Evolutionary conservation across 116 monocot genomes (phyloP).

Genomic region (Zostera marina): DNA sequence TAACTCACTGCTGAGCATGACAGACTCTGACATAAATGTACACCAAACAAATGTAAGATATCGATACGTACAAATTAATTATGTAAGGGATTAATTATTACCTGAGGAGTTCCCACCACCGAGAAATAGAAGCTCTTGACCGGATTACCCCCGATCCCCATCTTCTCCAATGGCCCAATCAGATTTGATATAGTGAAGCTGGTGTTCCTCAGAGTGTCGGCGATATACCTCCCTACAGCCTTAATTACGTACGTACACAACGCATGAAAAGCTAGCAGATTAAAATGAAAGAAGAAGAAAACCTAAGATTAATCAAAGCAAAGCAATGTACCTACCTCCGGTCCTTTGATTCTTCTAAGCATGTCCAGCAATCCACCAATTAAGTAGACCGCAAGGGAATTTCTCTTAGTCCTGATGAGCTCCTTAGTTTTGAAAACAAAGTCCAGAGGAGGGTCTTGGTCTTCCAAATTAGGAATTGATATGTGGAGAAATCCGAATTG

Average conservation of each 20-base stretch:
- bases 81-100: too few relatives aligned
- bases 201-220: constrained; percentile 33
- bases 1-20: too few relatives aligned
- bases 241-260: too few relatives aligned
- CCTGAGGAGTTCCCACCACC: constrained; percentile 6
- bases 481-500: background rate
- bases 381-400: constrained; percentile 35
- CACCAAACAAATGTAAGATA: too few relatives aligned
- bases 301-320: too few relatives aligned
- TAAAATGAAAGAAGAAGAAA: too few relatives aligned
- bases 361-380: constrained; percentile 32
- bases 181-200: constrained; percentile 52
- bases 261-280: too few relatives aligned
- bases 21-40: too few relatives aligned
- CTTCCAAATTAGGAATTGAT: background rate
- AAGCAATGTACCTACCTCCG: constrained; percentile 25
- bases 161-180: constrained; percentile 38
- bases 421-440: constrained; percentile 27
- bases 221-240: constrained; percentile 36
- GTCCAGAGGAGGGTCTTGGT: constrained; percentile 19
- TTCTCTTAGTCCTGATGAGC: constrained; percentile 36
- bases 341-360: constrained; percentile 38
- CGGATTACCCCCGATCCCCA: constrained; percentile 31
- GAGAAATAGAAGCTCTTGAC: constrained; percentile 38
- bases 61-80: too few relatives aligned